Conservation (phyloP, 768 basidiomycete genomes). For the Rhizopogon vinicolor region DNA sequence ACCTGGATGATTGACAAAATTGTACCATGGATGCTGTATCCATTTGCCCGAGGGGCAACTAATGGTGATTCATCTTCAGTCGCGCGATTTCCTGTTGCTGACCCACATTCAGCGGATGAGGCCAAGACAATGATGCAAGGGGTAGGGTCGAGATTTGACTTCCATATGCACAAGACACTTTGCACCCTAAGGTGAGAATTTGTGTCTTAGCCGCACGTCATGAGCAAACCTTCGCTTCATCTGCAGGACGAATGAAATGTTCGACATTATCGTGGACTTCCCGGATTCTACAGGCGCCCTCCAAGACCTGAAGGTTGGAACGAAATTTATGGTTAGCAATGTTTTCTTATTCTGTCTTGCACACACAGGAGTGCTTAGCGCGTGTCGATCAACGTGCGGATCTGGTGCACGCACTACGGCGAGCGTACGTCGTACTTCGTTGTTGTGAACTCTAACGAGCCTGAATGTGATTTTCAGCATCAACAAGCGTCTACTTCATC, state of each 20-base stretch:
- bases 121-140: constrained; percentile 68
- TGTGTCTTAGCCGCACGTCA: not conserved
- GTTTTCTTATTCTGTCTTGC: not conserved
- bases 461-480: constrained; percentile 46
- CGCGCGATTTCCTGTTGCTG: constrained; percentile 3
- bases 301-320: constrained; percentile 72
- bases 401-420: constrained; percentile 73
- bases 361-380: constrained; percentile 63
- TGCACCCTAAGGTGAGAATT: constrained; percentile 72
- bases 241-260: constrained; percentile 72
- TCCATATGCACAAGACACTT: constrained; percentile 87
- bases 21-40: constrained; percentile 80
- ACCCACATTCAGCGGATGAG: constrained; percentile 53
- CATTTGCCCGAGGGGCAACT: constrained; percentile 66
- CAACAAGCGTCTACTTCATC: constrained; percentile 84
- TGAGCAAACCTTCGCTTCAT: constrained; percentile 1
- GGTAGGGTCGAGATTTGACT: constrained; percentile 82
- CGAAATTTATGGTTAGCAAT: not conserved
- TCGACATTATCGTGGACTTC: constrained; percentile 93
- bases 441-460: not conserved
- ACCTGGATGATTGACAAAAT: constrained; percentile 78
- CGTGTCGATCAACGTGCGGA: constrained; percentile 77
- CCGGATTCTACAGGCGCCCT: constrained; percentile 85
- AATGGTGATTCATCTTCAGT: constrained; percentile 33
- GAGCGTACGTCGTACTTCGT: constrained; percentile 46